phyloP scores from a whole-genome alignment of 306 rosid species.

The Trifolium pratense region DNA sequence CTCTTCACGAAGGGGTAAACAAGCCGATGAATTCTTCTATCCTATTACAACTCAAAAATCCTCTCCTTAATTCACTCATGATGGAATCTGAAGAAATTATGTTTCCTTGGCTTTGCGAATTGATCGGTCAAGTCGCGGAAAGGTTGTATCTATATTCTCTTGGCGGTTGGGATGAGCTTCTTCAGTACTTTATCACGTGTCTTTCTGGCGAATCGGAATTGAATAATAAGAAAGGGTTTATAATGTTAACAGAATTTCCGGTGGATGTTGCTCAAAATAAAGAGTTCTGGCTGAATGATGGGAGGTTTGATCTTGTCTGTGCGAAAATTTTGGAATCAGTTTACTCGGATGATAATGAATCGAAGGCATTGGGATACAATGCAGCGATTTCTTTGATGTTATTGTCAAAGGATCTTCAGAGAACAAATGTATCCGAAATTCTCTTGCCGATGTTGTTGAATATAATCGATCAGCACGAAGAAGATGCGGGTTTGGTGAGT shows the following conservation, averaged over 20 bases:
- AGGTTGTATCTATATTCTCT: background rate
- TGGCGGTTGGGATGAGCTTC: conserved; percentile 35
- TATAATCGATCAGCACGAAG: background rate
- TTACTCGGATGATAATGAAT: background rate
- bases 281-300: background rate
- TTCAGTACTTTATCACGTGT: background rate
- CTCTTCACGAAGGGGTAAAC: background rate
- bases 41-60: background rate
- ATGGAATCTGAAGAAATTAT: background rate
- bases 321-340: background rate
- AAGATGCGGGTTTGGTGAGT: background rate
- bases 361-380: conserved; percentile 9
- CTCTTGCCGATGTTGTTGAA: background rate
- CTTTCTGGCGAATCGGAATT: background rate
- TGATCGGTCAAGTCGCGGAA: background rate
- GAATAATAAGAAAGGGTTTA: conserved; percentile 17
- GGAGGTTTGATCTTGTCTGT: background rate
- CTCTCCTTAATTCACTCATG: conserved; percentile 4
- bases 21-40: background rate
- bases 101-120: background rate
- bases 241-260: conserved; percentile 2
- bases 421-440: background rate
- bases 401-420: background rate
- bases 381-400: background rate
- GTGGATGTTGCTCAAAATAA: background rate